Conservation (phyloP, 257 asterid species). For the Solanum bulbocastanum region DNA sequence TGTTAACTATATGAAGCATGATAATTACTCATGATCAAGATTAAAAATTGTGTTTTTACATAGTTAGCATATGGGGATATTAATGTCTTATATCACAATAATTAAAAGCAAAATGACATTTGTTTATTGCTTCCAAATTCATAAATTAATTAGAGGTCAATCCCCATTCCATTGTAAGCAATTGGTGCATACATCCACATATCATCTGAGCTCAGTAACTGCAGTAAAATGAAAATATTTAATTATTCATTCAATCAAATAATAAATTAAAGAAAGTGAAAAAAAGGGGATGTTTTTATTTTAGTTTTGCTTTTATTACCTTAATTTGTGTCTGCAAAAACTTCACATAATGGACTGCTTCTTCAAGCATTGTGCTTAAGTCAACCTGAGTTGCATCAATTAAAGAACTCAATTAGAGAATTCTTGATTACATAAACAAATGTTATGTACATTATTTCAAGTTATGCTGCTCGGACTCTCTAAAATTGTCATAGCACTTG, state of each 20-base stretch:
- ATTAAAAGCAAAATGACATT: not conserved
- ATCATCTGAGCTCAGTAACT: constrained; percentile 88
- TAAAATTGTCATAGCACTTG: accelerated
- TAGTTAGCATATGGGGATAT: not conserved
- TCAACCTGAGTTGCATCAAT: constrained; percentile 24
- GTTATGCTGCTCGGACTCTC: accelerated
- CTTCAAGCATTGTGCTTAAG: constrained; percentile 96
- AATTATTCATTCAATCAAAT: not conserved
- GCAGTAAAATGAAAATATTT: constrained; percentile 4
- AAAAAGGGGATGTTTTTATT: not conserved
- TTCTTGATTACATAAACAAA: not conserved
- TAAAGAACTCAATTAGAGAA: not conserved
- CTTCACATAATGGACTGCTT: constrained; percentile 81
- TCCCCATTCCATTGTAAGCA: constrained; percentile 76
- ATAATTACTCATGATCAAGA: not conserved
- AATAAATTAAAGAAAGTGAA: not conserved
- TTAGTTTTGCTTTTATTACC: constrained; percentile 23
- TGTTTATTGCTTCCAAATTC: not conserved
- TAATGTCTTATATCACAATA: not conserved
- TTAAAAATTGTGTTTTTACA: not conserved
- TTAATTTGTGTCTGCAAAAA: constrained; percentile 80
- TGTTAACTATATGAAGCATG: not conserved
- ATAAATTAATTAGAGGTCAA: constrained; percentile 33
- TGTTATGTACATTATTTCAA: not conserved
- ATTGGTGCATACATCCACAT: constrained; percentile 95